Conservation (phyloP, 164 flowering plant genomes). For the Chimonanthus praecox region DNA sequence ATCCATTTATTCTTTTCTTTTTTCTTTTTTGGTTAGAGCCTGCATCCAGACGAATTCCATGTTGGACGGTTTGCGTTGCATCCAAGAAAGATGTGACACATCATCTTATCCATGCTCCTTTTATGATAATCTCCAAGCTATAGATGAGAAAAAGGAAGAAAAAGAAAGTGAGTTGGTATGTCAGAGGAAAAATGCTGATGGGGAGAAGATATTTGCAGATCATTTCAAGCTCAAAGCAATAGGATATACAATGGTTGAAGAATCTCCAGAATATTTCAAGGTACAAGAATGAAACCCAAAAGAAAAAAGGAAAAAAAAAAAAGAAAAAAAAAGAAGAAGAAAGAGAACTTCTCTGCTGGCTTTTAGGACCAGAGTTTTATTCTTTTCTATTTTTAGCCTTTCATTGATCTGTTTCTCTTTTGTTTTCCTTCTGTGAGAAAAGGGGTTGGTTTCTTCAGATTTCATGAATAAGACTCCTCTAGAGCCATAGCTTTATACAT, state of each 20-base stretch:
- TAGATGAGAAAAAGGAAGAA: neutral
- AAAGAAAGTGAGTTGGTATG: neutral
- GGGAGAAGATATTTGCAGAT: neutral
- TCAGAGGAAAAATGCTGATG: neutral
- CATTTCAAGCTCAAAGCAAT: neutral
- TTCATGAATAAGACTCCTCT: too few relatives aligned
- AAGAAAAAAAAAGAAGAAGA: neutral
- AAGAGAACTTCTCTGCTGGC: neutral
- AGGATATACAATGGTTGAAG: neutral
- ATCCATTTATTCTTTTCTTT: neutral
- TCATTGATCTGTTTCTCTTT: neutral
- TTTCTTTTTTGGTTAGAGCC: neutral
- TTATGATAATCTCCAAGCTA: neutral
- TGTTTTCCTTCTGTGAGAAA: too few relatives aligned
- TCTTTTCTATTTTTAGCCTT: neutral
- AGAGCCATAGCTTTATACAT: too few relatives aligned
- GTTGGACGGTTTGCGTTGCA: neutral
- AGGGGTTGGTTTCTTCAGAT: too few relatives aligned
- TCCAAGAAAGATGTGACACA: neutral
- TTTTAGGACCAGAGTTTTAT: neutral
- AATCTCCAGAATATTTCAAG: conserved; percentile 1
- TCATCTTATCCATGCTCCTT: neutral
- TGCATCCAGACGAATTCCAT: neutral
- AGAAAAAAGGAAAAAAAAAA: too few relatives aligned
- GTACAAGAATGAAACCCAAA: neutral